Base-by-base conservation (phyloP, 1,284 basidiomycete genomes). In the Trametes pubescens region DNA sequence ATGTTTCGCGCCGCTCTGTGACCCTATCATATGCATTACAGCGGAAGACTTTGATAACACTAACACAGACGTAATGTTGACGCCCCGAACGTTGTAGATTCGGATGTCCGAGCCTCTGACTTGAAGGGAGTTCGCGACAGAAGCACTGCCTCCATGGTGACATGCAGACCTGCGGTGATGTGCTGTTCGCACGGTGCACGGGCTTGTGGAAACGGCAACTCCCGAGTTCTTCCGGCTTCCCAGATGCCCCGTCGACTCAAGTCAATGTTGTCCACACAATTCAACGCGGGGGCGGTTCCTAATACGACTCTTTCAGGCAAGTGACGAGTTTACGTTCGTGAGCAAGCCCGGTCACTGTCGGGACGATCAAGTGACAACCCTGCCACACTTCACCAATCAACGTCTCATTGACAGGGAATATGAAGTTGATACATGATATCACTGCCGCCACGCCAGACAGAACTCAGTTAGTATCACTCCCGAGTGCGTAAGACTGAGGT, bases 391-490 rank as follows among this genome's bases (percentile, higher is more conserved):
- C 51, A 22, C 26, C 22, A 35, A 35, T 52, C 21, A 7, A 37
- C 51, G 14, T 37, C 13, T 13, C 51, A 52, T 24, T 37, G 32
- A 37, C 51, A 52, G 47, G 47, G 47, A 49, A 32, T 29, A 29
- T 16, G 47, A 49, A 52, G 34, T 37, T 21, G 21, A 37, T 52
- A 52, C 34, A 13, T 18, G 35, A 14, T 18, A 51, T 21, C 51
- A 37, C 21, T 38, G 34, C 35, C 2, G 35, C 21, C 26, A 6
- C 21, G 11, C 21, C 18, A 16, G 51, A 35, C 34, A 52, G 34
- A 52, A 52, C 34, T 38, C 34, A 38, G 35, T 22, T 32, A 37
- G 34, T 22, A 22, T 24, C 51, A 10, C 24, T 14, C 29, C 22
- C 22, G 18, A 38, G 21, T 52, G 24, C 32, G 21, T 21, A 11